Evolutionary conservation across 1,284 basidiomycete species (phyloP), one percentile per base, ranked within the genome.

Genomic region (Cryptococcus deneoformans): DNA sequence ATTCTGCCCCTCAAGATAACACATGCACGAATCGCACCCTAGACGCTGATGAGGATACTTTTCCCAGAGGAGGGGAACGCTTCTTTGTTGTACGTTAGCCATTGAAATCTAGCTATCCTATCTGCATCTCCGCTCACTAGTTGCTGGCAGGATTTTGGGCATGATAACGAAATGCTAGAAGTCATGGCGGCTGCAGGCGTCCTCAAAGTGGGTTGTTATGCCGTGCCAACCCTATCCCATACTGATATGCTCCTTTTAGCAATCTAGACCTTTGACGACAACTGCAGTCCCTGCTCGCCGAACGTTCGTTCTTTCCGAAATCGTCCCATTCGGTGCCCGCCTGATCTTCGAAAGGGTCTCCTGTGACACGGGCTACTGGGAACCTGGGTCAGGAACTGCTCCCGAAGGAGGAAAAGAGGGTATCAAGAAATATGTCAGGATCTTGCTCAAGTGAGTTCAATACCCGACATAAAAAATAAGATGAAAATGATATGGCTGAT

Each of bases 11-110:
- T 6, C 71, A 70, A 35, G 89, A 92, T 75, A 68, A 80, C 54
- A 92, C 90, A 0, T 87, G 87, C 65, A 89, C 87, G 5, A 92
- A 92, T 74, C 74, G 76, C n/a, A 93, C 90, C 0, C 82, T 93
- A 37, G 86, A 89, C 67, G 64, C 76, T 1, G 80, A 83, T 10
- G 83, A 85, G 0, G 64, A 65, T 2, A 89, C 88, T 0, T 93
- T 93, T 76, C 90, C 91, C 2, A 55, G 62, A 37, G 73, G 74
- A 0, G 74, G 73, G 1, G 60, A 68, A 42, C 55, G 69, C 7
- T 39, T 78, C 34, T 77, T 76, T 54, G 64, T 75, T 29, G 75
- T 76, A 34, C 53, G 74, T 68, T 5, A 1, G n/a, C 40, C 40
- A 12, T 42, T 42, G 12, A 12, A 16, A 12, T n/a, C 40, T 42